Conservation (phyloP, 2,329 filamentous ascomycete species). For the Talaromyces pinophilus region DNA sequence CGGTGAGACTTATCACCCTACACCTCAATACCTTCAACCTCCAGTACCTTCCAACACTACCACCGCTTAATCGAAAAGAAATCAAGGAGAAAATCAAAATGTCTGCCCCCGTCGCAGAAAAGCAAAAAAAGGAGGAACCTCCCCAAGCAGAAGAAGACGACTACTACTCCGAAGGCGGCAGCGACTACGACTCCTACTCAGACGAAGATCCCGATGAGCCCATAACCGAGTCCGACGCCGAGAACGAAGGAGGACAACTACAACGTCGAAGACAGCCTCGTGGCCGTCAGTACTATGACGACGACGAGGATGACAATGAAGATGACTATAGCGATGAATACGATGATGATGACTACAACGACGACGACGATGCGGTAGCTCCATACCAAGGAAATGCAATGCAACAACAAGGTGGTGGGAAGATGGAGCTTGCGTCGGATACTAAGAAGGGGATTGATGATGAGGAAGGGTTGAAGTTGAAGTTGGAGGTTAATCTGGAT, state of each 20-base stretch:
- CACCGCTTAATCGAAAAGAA: neutral
- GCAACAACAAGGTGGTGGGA: constrained; percentile 15
- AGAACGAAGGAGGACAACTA: constrained; percentile 13
- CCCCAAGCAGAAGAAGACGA: constrained; percentile 15
- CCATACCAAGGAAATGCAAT: constrained; percentile 7
- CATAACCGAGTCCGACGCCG: constrained; percentile 17
- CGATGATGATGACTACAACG: constrained; percentile 16
- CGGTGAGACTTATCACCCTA: neutral
- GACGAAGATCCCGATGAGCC: constrained; percentile 22
- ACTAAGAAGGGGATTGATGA: constrained; percentile 19
- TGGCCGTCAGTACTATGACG: constrained; percentile 17
- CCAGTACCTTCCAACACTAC: neutral
- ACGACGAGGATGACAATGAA: constrained; percentile 12
- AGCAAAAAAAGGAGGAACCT: constrained; percentile 9
- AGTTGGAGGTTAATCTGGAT: constrained; percentile 59
- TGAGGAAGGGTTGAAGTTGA: constrained; percentile 45
- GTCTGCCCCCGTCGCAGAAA: constrained; percentile 14
- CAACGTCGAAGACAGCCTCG: constrained; percentile 12
- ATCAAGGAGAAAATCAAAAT: neutral
- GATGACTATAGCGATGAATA: constrained; percentile 17
- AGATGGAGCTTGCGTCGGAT: constrained; percentile 16
- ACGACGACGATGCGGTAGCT: constrained; percentile 9
- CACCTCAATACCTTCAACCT: neutral
- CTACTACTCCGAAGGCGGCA: constrained; percentile 21
- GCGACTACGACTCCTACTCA: constrained; percentile 22